phyloP scores from a whole-genome alignment of 805 yeast species.

The Candida insectalens region DNA sequence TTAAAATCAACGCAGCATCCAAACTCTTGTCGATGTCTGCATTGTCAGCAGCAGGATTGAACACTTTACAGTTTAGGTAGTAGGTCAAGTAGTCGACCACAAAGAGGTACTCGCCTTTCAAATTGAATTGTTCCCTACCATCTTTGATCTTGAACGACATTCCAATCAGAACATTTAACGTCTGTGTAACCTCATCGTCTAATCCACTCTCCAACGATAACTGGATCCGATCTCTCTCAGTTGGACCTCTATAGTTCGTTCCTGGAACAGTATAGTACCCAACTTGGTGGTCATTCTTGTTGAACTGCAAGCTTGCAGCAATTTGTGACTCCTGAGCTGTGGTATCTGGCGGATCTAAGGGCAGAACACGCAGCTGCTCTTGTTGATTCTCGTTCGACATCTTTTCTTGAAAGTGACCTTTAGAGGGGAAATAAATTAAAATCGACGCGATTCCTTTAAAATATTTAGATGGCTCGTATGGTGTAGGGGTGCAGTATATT shows the following conservation, averaged over 20 bases:
- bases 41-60: constrained; percentile 11
- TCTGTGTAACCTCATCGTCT: constrained; percentile 62
- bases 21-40: constrained; percentile 20
- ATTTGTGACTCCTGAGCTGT: too few species aligned
- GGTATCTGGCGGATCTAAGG: too few species aligned
- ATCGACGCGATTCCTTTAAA: too few species aligned
- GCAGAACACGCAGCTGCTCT: too few species aligned
- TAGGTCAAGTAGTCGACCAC: constrained; percentile 26
- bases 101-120: constrained; percentile 30
- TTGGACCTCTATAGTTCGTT: constrained; percentile 42
- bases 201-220: constrained; percentile 63
- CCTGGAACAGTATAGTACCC: constrained; percentile 21
- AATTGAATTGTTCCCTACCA: constrained; percentile 16
- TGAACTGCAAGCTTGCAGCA: too few species aligned
- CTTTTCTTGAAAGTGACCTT: too few species aligned
- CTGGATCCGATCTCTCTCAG: constrained; percentile 53
- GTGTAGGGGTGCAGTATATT: too few species aligned
- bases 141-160: constrained; percentile 32
- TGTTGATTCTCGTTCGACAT: too few species aligned
- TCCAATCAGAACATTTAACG: constrained; percentile 45
- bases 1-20: constrained; percentile 54
- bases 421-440: too few species aligned
- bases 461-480: too few species aligned
- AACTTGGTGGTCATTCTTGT: too few species aligned
- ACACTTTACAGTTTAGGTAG: constrained; percentile 12